Conservation (phyloP, 208 protist genomes). For the Acanthamoeba sp. region DNA sequence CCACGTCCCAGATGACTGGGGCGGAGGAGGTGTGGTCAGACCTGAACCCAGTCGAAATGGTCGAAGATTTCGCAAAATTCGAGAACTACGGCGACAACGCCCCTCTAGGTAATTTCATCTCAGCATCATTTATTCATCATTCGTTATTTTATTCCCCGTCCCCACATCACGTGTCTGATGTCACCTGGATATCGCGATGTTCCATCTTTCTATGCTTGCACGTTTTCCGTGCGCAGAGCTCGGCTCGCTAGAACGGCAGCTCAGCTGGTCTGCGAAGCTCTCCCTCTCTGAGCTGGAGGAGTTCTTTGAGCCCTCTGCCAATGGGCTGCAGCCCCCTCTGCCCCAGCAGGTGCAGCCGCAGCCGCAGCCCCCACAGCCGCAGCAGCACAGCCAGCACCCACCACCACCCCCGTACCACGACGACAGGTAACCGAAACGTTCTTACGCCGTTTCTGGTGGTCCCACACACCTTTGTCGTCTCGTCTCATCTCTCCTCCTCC, state of each 20-base stretch:
- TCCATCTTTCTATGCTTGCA: background rate
- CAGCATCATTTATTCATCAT: too few relatives aligned
- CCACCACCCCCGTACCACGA: background rate
- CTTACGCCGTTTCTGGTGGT: background rate
- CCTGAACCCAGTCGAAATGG: conserved; percentile 1
- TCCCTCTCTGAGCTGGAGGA: background rate
- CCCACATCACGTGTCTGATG: too few relatives aligned
- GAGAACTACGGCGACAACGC: background rate
- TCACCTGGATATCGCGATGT: too few relatives aligned
- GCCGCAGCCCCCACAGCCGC: background rate
- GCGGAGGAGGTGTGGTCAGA: background rate
- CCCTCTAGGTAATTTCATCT: background rate
- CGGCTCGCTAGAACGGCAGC: background rate
- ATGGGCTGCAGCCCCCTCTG: background rate
- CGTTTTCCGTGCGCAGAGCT: background rate
- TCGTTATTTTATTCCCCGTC: background rate
- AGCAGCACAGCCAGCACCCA: background rate
- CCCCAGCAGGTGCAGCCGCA: background rate
- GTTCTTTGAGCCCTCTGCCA: background rate
- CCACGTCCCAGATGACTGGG: background rate
- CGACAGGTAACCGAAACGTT: background rate
- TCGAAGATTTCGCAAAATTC: background rate
- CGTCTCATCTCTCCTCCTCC: background rate
- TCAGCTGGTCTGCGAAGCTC: background rate
- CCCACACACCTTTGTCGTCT: background rate